These are phyloP conservation scores for Solanum pimpinellifolium DNA, from an alignment of 257 asterid species.

Conservation along the genomic window DNA sequence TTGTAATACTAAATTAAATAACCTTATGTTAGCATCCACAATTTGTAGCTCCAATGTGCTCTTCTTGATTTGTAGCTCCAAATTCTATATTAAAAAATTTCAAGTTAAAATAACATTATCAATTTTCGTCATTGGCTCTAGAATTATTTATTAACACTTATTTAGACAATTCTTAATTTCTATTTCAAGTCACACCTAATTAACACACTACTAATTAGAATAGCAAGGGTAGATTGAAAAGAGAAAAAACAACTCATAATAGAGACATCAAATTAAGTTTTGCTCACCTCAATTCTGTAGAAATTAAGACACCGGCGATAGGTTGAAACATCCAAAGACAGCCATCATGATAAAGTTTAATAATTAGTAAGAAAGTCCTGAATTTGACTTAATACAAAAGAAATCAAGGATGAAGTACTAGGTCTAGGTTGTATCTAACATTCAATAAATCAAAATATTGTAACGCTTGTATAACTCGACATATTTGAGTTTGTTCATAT, in stretches of 20 bases:
- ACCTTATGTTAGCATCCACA: conserved; percentile 42
- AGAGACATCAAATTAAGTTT: background rate
- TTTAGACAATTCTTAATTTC: background rate
- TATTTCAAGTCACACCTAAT: background rate
- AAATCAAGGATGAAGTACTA: background rate
- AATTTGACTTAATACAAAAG: background rate
- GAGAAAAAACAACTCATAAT: background rate
- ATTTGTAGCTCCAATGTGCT: conserved; percentile 25
- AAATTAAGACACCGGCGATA: background rate
- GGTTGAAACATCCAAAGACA: background rate
- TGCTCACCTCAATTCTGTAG: background rate
- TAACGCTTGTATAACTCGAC: background rate
- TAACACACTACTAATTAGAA: background rate
- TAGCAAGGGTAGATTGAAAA: background rate
- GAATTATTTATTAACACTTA: background rate
- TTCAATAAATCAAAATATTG: background rate
- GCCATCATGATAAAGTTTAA: background rate
- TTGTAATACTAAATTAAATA: background rate
- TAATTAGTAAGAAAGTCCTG: background rate
- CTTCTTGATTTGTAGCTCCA: conserved; percentile 40
- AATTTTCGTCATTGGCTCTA: background rate
- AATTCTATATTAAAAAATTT: conserved; percentile 23
- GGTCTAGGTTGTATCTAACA: background rate
- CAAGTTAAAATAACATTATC: background rate
- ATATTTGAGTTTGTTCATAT: background rate